Base-by-base conservation (phyloP, 208 protist species). In the Phytomonas francai region DNA sequence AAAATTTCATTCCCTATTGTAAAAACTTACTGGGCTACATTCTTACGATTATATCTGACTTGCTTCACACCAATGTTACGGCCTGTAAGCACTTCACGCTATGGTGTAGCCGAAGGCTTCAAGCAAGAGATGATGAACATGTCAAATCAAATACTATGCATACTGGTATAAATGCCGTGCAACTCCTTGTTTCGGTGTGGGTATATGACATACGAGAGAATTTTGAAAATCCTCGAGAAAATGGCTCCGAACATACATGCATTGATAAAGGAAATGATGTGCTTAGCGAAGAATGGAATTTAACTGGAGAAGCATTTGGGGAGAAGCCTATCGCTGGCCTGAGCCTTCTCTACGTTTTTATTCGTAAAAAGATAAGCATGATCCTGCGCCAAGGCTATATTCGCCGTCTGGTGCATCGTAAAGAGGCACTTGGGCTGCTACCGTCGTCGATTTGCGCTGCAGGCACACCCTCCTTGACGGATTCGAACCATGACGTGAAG, bases 1-100 rank as follows among this genome's bases (percentile, higher is more conserved):
- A 28, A 7, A 70, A 67, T n/a, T 64, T 45, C 28, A 59, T 27
- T 25, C 36, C 27, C 56, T 83, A 72, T 45, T 65, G 45, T 29
- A 54, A 25, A 25, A 70, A 73, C 19, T 67, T 76, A 28, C 65
- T 89, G 34, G 30, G 12, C 25, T 86, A 80, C 62, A 72, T 72
- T n/a, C 74, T 89, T 34, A 79, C 83, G 27, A 70, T 91, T 34
- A 61, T 91, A 28, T 72, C 83, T n/a, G 88, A 91, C 29, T 67
- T 94, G 36, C 64, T 94, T 16, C 61, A 79, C 58, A 76, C 76
- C 36, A 76, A 74, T 66, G 67, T 72, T 2, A 34, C 57, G 34
- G 85, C 88, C 59, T 67, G 76, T n/a, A 72, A 86, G 11, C 72
- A 66, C 28, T 83, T 94, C 42, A 56, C 81, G 54, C 63, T 65